phyloP scores from a whole-genome alignment of 306 rosid species.

The Cucurbita maxima region DNA sequence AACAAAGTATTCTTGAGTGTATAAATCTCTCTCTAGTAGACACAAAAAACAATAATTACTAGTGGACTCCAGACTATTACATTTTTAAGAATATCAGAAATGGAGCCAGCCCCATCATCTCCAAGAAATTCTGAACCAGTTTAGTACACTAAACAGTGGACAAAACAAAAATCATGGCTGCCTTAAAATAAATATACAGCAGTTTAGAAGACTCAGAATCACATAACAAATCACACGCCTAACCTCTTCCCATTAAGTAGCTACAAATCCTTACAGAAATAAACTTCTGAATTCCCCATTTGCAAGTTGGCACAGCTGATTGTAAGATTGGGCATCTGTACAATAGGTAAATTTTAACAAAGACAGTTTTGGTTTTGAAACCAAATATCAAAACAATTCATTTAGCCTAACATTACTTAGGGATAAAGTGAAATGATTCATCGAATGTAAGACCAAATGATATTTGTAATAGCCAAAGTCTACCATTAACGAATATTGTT shows the following conservation, averaged over 20 bases:
- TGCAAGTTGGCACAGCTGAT: conserved; percentile 77
- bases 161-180: background rate
- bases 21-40: no score
- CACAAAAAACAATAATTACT: no score
- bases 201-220: background rate
- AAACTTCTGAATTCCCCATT: conserved; percentile 69
- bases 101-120: background rate
- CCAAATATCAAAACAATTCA: background rate
- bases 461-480: background rate
- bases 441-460: background rate
- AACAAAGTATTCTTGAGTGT: no score
- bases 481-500: rapidly evolving
- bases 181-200: background rate
- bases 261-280: conserved; percentile 35
- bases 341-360: background rate
- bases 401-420: background rate
- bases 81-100: background rate
- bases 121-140: background rate
- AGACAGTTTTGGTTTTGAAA: background rate
- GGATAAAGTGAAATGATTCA: background rate
- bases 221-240: background rate
- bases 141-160: background rate
- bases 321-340: conserved; percentile 53
- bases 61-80: no score
- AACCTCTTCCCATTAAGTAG: background rate